Conservation (phyloP, 2,329 filamentous ascomycete species). For the Diplodia corticola region DNA sequence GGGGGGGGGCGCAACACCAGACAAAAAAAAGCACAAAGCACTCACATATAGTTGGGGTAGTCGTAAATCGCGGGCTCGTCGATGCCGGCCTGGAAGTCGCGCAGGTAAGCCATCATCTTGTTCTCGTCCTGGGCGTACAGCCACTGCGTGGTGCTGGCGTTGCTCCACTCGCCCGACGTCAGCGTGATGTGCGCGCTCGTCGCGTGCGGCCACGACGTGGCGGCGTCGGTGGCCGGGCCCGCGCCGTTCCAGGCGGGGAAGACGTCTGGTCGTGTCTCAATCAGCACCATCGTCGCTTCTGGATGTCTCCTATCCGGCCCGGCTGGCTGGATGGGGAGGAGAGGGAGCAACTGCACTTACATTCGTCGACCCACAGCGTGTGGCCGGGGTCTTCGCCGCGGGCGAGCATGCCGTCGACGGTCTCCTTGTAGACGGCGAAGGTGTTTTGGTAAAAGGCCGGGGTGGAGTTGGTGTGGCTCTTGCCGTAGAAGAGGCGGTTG, state of each 20-base stretch:
- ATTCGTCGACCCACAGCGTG: slow-evolving; percentile 19
- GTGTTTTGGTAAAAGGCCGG: slow-evolving; percentile 10
- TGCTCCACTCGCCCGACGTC: slow-evolving; percentile 18
- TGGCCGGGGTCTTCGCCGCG: slow-evolving; percentile 20
- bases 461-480: slow-evolving; percentile 21
- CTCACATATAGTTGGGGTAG: slow-evolving; percentile 21
- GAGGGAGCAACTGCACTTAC: background rate
- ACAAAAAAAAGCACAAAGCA: no score
- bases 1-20: no score
- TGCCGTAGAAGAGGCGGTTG: slow-evolving; percentile 20
- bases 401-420: slow-evolving; percentile 17
- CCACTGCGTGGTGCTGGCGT: slow-evolving; percentile 10
- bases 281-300: background rate
- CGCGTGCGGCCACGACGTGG: slow-evolving; percentile 15
- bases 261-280: background rate
- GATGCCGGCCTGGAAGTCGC: slow-evolving; percentile 14
- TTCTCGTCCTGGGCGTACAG: slow-evolving; percentile 9
- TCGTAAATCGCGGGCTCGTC: slow-evolving; percentile 12
- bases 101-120: slow-evolving; percentile 16
- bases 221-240: background rate
- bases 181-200: slow-evolving; percentile 17
- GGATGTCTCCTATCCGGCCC: no score
- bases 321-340: background rate
- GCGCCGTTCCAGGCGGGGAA: slow-evolving; percentile 18
- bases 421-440: slow-evolving; percentile 18